Conservation (phyloP, 495 filamentous ascomycete species). For the Aspergillus nidulans region DNA sequence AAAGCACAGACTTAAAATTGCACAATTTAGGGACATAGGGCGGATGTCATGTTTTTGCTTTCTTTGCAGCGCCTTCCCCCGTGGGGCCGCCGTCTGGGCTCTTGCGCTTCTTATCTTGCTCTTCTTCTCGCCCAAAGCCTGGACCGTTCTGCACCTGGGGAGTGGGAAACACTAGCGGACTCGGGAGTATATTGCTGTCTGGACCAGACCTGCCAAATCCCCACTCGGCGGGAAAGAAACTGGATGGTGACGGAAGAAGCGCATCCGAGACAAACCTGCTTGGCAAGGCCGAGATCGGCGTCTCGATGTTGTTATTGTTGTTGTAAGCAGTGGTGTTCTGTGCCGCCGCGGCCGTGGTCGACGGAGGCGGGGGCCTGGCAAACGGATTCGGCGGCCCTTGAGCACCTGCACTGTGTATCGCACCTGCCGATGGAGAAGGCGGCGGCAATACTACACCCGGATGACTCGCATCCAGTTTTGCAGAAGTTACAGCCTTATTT, state of each 20-base stretch:
- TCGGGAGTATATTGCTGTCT: conserved; percentile 79
- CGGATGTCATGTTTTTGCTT: conserved; percentile 37
- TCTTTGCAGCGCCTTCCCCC: conserved; percentile 40
- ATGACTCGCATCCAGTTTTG: conserved; percentile 52
- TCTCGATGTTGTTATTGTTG: conserved; percentile 78
- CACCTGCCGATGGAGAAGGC: conserved; percentile 82
- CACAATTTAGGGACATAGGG: not conserved
- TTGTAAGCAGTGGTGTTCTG: conserved; percentile 47
- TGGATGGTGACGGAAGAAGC: conserved; percentile 79
- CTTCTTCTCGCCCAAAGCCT: conserved; percentile 59
- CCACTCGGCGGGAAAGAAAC: conserved; percentile 92
- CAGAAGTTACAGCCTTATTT: conserved; percentile 48
- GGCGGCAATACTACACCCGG: conserved; percentile 80
- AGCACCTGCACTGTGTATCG: conserved; percentile 85
- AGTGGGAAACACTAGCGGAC: conserved; percentile 86
- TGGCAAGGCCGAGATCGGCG: conserved; percentile 94
- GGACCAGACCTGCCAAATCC: conserved; percentile 58
- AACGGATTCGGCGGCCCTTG: conserved; percentile 94
- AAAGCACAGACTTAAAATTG: not conserved
- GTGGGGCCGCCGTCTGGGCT: conserved; percentile 43
- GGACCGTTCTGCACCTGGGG: conserved; percentile 71
- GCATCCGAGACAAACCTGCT: conserved; percentile 83
- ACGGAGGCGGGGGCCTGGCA: conserved; percentile 71
- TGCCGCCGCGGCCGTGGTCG: conserved; percentile 21
- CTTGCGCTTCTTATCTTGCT: conserved; percentile 52